Evolutionary conservation across 257 asterid genomes (phyloP).

Genomic region (Hygrophila difformis): DNA sequence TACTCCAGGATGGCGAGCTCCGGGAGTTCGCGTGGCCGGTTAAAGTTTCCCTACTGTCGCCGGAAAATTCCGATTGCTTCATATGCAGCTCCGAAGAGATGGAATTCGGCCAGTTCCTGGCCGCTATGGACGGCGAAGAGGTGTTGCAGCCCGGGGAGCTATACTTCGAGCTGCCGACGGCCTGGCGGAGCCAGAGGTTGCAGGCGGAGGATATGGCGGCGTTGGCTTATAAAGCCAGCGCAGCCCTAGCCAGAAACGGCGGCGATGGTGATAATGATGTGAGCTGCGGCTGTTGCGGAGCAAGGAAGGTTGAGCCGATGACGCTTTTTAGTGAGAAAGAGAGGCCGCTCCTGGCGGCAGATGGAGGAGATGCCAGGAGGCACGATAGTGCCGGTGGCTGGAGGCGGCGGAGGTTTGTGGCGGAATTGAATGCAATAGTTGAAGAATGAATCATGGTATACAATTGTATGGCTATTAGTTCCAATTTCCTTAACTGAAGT

Average conservation of each 20-base stretch:
- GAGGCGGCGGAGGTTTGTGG: slow-evolving; percentile 36
- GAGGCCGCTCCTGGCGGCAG: slow-evolving; percentile 22
- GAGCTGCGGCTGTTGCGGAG: slow-evolving; percentile 22
- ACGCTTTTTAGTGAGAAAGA: slow-evolving; percentile 24
- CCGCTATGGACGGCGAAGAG: not conserved
- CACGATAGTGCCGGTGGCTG: slow-evolving; percentile 17
- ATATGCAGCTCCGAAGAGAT: not conserved
- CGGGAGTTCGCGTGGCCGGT: too few relatives aligned
- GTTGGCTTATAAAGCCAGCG: slow-evolving; percentile 6
- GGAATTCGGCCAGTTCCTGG: not conserved
- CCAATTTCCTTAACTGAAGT: too few relatives aligned
- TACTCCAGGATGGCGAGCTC: too few relatives aligned
- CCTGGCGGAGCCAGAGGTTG: not conserved
- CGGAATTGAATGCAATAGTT: slow-evolving; percentile 39
- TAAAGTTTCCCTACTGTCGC: too few relatives aligned
- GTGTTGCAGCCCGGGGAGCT: not conserved
- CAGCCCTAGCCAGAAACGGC: slow-evolving; percentile 8
- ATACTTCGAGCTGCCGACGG: not conserved
- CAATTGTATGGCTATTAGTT: too few relatives aligned
- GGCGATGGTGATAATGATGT: slow-evolving; percentile 25
- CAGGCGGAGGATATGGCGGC: slow-evolving; percentile 6
- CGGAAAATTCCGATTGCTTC: not conserved
- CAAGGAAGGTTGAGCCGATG: slow-evolving; percentile 14
- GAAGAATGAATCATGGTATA: slow-evolving; percentile 33
- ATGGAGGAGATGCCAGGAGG: slow-evolving; percentile 11